Evolutionary conservation across 768 basidiomycete species (phyloP).

Genomic region (Mrakia gelida): DNA sequence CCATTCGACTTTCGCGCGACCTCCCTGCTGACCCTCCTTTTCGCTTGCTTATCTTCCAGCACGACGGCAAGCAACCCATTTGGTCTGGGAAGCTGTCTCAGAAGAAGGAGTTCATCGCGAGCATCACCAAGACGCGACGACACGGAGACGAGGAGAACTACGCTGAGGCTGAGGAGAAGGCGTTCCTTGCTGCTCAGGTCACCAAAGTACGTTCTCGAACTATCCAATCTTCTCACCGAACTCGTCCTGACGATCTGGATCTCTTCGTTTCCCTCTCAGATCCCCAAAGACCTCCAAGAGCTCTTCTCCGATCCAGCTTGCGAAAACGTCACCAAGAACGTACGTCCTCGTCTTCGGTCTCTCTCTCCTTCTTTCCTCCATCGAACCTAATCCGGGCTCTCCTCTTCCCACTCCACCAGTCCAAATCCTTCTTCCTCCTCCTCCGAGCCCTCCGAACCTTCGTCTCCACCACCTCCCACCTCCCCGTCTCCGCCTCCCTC

Average conservation of each 20-base stretch:
- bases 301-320: constrained; percentile 64
- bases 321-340: constrained; percentile 47
- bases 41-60: constrained; percentile 48
- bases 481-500: constrained; percentile 79
- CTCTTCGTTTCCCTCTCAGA: constrained; percentile 40
- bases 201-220: constrained; percentile 47
- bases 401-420: constrained; percentile 38
- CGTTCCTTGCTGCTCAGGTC: constrained; percentile 47
- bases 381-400: not conserved
- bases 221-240: not conserved
- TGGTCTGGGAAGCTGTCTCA: constrained; percentile 52
- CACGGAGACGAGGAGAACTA: constrained; percentile 86
- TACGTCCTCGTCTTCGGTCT: constrained; percentile 34
- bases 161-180: constrained; percentile 86
- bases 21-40: not conserved
- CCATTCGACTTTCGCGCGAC: not conserved
- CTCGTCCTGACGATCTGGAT: not conserved
- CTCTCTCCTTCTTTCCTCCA: not conserved
- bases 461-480: constrained; percentile 50
- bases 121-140: constrained; percentile 57
- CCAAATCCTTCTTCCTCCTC: constrained; percentile 73
- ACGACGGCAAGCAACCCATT: constrained; percentile 59
- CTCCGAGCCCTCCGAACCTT: constrained; percentile 69
- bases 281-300: constrained; percentile 63
- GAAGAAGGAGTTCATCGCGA: constrained; percentile 70